phyloP scores from a whole-genome alignment of 345 rosid genomes.

The Citrus maxima region DNA sequence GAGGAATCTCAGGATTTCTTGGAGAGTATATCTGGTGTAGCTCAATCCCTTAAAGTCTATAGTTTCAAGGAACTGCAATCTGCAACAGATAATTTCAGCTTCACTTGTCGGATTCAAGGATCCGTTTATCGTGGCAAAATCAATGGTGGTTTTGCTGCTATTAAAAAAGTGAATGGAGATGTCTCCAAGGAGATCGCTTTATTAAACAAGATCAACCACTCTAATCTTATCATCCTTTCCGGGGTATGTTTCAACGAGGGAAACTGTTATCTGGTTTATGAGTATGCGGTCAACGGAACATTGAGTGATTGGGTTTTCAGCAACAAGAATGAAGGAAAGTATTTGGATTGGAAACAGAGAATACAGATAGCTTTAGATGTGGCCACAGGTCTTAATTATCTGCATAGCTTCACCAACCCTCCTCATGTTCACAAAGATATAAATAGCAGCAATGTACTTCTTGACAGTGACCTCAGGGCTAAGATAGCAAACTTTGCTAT shows the following conservation, averaged over 20 bases:
- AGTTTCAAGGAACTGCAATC: constrained; percentile 50
- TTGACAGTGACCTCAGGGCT: constrained; percentile 49
- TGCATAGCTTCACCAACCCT: constrained; percentile 58
- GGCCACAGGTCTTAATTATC: constrained; percentile 73
- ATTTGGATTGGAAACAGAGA: constrained; percentile 56
- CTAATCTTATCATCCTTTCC: constrained; percentile 63
- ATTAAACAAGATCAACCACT: constrained; percentile 63
- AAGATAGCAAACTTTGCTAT: constrained; percentile 51
- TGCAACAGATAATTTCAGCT: constrained; percentile 67
- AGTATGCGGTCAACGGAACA: constrained; percentile 64
- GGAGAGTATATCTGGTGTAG: constrained; percentile 42
- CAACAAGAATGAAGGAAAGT: constrained; percentile 20
- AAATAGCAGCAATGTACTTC: constrained; percentile 44
- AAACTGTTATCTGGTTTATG: constrained; percentile 71
- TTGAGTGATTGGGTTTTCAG: constrained; percentile 64
- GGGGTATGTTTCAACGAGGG: constrained; percentile 69
- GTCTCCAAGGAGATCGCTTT: constrained; percentile 62
- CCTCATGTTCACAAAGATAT: constrained; percentile 58
- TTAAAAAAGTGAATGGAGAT: constrained; percentile 69
- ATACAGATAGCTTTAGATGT: constrained; percentile 62
- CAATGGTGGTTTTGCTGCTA: constrained; percentile 68
- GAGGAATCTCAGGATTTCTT: constrained; percentile 40
- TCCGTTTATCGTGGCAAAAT: constrained; percentile 62
- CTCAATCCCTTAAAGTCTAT: constrained; percentile 58
- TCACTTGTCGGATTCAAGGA: constrained; percentile 44